These are phyloP conservation scores for Phytophthora capsici DNA, from an alignment of 352 stramenopile species.

Conservation along the genomic window DNA sequence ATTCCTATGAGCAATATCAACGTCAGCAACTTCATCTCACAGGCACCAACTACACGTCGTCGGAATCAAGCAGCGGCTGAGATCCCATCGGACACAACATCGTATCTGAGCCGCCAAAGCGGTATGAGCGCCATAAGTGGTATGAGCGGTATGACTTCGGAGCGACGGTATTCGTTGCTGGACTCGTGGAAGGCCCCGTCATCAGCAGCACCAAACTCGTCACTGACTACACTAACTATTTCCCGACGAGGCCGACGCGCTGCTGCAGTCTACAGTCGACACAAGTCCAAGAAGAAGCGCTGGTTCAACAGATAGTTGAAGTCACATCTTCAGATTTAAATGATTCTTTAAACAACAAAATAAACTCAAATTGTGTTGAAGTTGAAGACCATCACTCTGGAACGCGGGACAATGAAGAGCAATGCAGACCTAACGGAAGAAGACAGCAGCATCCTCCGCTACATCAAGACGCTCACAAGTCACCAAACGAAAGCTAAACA, in stretches of 20 bases:
- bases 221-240: constrained; percentile 77
- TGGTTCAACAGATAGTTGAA: constrained; percentile 49
- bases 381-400: constrained; percentile 57
- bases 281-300: constrained; percentile 66
- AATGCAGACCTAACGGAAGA: neutral
- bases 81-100: constrained; percentile 37
- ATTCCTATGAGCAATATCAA: constrained; percentile 51
- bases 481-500: constrained; percentile 57
- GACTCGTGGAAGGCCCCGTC: constrained; percentile 75
- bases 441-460: constrained; percentile 50
- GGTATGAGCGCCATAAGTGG: constrained; percentile 33
- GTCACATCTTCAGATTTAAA: constrained; percentile 1
- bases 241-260: constrained; percentile 67
- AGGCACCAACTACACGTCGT: constrained; percentile 18
- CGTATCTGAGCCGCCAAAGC: constrained; percentile 39
- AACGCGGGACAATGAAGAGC: neutral
- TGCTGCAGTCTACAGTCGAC: constrained; percentile 64
- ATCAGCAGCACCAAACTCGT: constrained; percentile 61
- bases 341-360: too few relatives aligned
- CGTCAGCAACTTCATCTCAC: constrained; percentile 26
- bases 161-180: constrained; percentile 73
- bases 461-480: constrained; percentile 57
- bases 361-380: constrained; percentile 47
- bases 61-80: constrained; percentile 15
- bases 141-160: constrained; percentile 36